Evolutionary conservation across 75 land plant genomes (phyloP), one percentile per base, ranked within the genome.

Genomic region (Cupressus sempervirens): DNA sequence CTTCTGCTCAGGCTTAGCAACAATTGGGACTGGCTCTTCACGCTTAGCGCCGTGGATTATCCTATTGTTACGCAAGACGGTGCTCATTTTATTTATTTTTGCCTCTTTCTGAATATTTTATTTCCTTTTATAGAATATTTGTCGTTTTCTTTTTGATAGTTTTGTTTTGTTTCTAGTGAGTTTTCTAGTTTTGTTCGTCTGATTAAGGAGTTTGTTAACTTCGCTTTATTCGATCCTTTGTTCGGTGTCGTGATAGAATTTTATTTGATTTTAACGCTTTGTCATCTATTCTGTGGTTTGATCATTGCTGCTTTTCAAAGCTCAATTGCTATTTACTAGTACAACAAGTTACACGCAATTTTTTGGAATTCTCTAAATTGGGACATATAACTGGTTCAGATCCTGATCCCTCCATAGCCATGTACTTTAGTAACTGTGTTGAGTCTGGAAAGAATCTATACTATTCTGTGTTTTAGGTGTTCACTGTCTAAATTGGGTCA

Each of bases 1-100:
- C 62, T 92, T 81, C 35, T 92, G 89, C 81, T 92, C 23, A 86
- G 80, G 84, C 62, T 76, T 7, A 53, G n/a, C 40, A 53, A 32
- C 11, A 83, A 83, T 84, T 92, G 92, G 94, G 94, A 93, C 48
- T 93, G 94, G 94, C 88, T 93, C 83, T 82, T 91, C 79, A 83
- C 85, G 18, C 82, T 91, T 35, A 90, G 87, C 68, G 83, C 92
- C 38, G 73, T 86, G 23, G 92, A 91, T 82, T 90, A 91, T 84
- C 92, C 92, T 3, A 45, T 91, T 16, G 75, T 91, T 3, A 84
- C 92, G 40, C 92, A 91, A 74, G 92, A 91, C 82, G 92, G 92
- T 91, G 84, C 23, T 15, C 14, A 45, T 62, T 18, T 40, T 85
- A 20, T 18, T 40, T 85, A 20, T 45, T 23, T 16, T 48, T 0